Conservation (phyloP, 805 yeast species). For the Candida pseudoglaebosa region DNA sequence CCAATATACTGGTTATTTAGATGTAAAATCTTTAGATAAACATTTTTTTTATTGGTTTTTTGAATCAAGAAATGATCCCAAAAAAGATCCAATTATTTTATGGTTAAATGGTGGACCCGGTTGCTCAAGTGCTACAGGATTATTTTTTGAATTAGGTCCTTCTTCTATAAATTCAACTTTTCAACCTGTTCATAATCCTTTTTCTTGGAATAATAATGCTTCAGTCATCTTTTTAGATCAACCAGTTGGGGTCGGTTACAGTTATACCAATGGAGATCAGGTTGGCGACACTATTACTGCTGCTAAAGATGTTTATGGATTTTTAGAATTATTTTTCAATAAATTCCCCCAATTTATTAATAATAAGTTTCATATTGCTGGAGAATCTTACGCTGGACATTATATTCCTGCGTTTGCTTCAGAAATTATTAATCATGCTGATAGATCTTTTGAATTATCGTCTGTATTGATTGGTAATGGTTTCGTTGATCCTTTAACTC, state of each 20-base stretch:
- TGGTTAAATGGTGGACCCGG: slow-evolving; percentile 99
- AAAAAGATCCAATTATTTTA: slow-evolving; percentile 77
- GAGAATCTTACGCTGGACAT: slow-evolving; percentile 93
- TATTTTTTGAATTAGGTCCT: slow-evolving; percentile 91
- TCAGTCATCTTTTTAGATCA: slow-evolving; percentile 89
- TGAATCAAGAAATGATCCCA: slow-evolving; percentile 86
- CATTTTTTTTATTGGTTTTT: slow-evolving; percentile 93
- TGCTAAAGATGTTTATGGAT: slow-evolving; percentile 81
- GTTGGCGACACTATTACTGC: slow-evolving; percentile 76
- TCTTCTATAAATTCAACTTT: slow-evolving; percentile 63
- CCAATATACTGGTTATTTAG: slow-evolving; percentile 39
- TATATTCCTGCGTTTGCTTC: slow-evolving; percentile 87
- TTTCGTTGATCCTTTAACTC: slow-evolving; percentile 40
- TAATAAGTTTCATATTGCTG: slow-evolving; percentile 78
- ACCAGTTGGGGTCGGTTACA: slow-evolving; percentile 90
- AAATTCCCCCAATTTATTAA: slow-evolving; percentile 67
- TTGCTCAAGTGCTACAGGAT: slow-evolving; percentile 86
- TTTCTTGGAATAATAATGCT: slow-evolving; percentile 90
- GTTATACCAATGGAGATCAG: slow-evolving; percentile 60
- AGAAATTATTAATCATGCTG: slow-evolving; percentile 69
- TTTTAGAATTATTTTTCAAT: slow-evolving; percentile 77
- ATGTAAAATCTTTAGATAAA: slow-evolving; percentile 42
- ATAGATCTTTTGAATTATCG: slow-evolving; percentile 36
- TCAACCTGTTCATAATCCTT: slow-evolving; percentile 72
- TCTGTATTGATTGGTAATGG: slow-evolving; percentile 45